Evolutionary conservation across 2,329 filamentous ascomycete genomes (phyloP).

Genomic region (Diplodia seriata): DNA sequence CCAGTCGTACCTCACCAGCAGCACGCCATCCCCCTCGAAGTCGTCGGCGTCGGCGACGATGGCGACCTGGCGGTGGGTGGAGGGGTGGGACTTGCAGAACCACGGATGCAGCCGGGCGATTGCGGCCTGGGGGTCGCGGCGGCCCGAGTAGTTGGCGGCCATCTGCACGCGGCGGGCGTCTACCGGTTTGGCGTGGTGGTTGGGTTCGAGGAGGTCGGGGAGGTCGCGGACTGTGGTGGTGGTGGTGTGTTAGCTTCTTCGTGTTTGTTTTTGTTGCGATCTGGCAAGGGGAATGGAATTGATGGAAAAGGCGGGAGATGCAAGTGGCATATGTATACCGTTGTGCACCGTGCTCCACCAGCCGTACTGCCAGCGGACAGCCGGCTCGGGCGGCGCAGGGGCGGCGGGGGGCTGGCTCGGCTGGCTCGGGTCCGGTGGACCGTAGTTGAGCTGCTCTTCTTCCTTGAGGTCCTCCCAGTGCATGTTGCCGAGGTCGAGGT

Average conservation of each 20-base stretch:
- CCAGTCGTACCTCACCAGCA: constrained; percentile 2
- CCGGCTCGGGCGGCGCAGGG: too few relatives aligned
- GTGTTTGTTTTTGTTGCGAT: too few relatives aligned
- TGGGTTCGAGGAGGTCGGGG: neutral
- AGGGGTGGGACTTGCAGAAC: neutral
- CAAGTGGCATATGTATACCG: neutral
- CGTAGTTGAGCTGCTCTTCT: neutral
- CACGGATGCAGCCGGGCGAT: neutral
- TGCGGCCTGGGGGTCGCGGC: neutral
- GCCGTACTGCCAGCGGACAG: neutral
- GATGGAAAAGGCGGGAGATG: too few relatives aligned
- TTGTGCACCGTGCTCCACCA: neutral
- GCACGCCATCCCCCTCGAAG: neutral
- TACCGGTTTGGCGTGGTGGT: neutral
- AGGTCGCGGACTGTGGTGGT: neutral
- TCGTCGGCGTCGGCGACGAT: neutral
- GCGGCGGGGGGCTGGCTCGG: neutral
- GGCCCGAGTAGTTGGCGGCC: neutral
- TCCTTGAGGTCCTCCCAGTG: constrained; percentile 14
- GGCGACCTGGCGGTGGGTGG: neutral
- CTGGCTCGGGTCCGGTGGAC: neutral
- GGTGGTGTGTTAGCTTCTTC: neutral
- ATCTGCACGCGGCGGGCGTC: neutral
- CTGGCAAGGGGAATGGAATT: too few relatives aligned
- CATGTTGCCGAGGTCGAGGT: constrained; percentile 3